A percentile compares a stretch with the other conserved stretches of the same genome.
Conservation (phyloP, 1,139 yeast genomes). For the Lodderomyces theae region DNA sequence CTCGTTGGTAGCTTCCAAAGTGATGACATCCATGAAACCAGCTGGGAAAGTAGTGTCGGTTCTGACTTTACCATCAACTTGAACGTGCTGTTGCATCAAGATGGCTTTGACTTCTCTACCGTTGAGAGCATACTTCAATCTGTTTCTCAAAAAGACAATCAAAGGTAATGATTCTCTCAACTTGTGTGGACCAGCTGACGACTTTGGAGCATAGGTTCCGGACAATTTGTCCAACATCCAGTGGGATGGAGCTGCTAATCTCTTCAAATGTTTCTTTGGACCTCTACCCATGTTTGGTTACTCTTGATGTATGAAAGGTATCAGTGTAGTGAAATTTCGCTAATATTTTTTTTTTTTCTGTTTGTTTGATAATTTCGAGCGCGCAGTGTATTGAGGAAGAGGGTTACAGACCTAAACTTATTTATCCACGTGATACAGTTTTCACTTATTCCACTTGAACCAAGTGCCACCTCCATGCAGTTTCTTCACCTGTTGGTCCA, state of each 20-base stretch:
- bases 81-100: slow-evolving; percentile 98
- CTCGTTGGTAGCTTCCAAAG: slow-evolving; percentile 97
- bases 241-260: slow-evolving; percentile 82
- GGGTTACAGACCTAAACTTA: neutral
- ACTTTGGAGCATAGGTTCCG: slow-evolving; percentile 99
- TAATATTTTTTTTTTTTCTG: neutral
- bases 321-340: neutral
- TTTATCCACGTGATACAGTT: neutral
- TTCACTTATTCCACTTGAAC: slow-evolving; percentile 29
- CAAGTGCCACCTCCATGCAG: slow-evolving; percentile 21
- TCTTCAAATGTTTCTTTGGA: slow-evolving; percentile 43
- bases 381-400: neutral
- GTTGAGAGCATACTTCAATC: slow-evolving; percentile 98
- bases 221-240: slow-evolving; percentile 99
- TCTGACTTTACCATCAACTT: slow-evolving; percentile 99
- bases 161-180: slow-evolving; percentile 98
- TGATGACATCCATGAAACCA: slow-evolving; percentile 98
- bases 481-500: slow-evolving; percentile 29
- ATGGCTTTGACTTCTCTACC: slow-evolving; percentile 99
- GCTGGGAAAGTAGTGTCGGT: slow-evolving; percentile 98
- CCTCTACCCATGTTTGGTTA: slow-evolving; percentile 28
- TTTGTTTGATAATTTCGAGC: too few relatives aligned
- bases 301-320: neutral
- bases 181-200: slow-evolving; percentile 99
- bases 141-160: slow-evolving; percentile 97